These are phyloP conservation scores for Leccinum truebloodii DNA, from an alignment of 768 basidiomycete genomes.

Conservation along the genomic window DNA sequence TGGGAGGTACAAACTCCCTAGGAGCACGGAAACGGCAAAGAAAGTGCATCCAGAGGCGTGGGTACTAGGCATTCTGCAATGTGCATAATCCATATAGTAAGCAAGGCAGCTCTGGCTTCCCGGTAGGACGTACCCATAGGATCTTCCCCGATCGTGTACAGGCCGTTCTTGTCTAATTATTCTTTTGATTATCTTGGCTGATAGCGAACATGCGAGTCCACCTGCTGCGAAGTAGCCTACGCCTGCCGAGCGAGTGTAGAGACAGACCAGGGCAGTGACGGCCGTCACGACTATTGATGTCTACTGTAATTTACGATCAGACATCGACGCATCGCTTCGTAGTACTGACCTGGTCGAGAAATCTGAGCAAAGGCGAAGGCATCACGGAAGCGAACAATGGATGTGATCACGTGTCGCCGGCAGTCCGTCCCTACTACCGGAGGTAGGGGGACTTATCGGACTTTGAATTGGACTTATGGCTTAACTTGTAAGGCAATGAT, in stretches of 20 bases:
- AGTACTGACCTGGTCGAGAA: slow-evolving; percentile 36
- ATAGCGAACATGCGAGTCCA: slow-evolving; percentile 53
- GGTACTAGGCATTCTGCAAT: slow-evolving; percentile 76
- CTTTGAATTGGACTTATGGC: too few species aligned
- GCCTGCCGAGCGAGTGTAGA: slow-evolving; percentile 65
- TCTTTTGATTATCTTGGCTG: slow-evolving; percentile 63
- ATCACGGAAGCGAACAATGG: slow-evolving; percentile 5
- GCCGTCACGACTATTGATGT: slow-evolving; percentile 57
- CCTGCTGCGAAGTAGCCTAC: slow-evolving; percentile 61
- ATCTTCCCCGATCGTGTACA: slow-evolving; percentile 43
- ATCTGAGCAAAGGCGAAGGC: slow-evolving; percentile 27
- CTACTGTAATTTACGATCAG: slow-evolving; percentile 37
- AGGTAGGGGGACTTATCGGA: too few species aligned
- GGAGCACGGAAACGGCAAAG: slow-evolving; percentile 58
- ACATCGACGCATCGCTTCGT: not conserved
- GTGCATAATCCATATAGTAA: not conserved
- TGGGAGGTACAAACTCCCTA: slow-evolving; percentile 60
- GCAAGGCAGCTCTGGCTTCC: not conserved
- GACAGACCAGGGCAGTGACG: slow-evolving; percentile 47
- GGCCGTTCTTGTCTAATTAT: slow-evolving; percentile 69
- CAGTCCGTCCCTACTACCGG: too few species aligned
- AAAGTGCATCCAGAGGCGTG: slow-evolving; percentile 72
- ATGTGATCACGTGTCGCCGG: slow-evolving; percentile 9
- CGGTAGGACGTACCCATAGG: slow-evolving; percentile 62
- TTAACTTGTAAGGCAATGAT: too few species aligned